Base-by-base conservation (phyloP, 331 rosid species). In the Ulmus americana region DNA sequence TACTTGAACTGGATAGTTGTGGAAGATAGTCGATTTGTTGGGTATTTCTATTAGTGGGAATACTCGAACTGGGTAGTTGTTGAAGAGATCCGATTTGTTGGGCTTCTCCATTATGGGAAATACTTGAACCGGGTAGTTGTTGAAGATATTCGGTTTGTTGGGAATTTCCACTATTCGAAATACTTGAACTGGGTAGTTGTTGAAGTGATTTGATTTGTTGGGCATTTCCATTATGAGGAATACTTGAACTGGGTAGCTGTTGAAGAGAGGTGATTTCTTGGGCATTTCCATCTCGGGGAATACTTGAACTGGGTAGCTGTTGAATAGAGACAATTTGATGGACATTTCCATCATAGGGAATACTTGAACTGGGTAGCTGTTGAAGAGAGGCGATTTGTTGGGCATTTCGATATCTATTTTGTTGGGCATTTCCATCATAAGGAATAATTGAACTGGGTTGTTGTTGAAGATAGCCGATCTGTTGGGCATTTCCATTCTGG, bases 401-500 rank as follows among this genome's bases (percentile, higher is more conserved):
- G 22, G 9, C 55, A 50, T 50, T 15, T 50, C 8, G 0, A 15
- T 15, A 28, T 28, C 35, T 28, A 28, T 28, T 28, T 14, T 50
- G 22, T 14, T 18, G 55, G 22, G 1, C 55, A 50, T 50, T 15
- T 50, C 22, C 8, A 54, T 16, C 40, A 22, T 14, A 54, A 9
- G 59, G 0, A 10, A 20, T 7, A 13, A 2, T 4, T 2, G 38
- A 14, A 53, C 13, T 12, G 15, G 51, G 69, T 46, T 45, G 18
- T 58, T 44, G 61, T 39, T 39, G 4, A 11, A 28, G 15, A 49
- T 18, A 15, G 64, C 43, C 50, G 20, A 43, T 54, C 44, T 65
- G 68, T 28, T 7, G 13, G 15, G 54, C 46, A 41, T 57, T 40
- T 18, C 69, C 11, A 60, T 45, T 22, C 56, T 70, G 48, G 13